Evolutionary conservation across 495 filamentous ascomycete genomes (phyloP).

Genomic region (Penicillium argentinense): DNA sequence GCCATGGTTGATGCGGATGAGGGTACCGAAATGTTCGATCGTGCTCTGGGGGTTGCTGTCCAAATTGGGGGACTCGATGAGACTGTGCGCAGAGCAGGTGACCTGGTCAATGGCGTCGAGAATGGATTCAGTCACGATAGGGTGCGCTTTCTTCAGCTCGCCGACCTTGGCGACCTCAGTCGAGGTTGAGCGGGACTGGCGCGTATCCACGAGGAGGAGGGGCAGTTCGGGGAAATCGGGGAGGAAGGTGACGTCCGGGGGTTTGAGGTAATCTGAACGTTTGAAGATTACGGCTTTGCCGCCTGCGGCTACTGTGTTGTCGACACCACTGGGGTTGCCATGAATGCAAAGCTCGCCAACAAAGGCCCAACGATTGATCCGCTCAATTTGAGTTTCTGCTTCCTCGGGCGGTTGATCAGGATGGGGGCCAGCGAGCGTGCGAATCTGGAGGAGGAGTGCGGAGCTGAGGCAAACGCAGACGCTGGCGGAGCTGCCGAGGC

Average conservation of each 20-base stretch:
- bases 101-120: constrained; percentile 82
- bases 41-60: constrained; percentile 56
- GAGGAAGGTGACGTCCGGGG: constrained; percentile 73
- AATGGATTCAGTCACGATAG: constrained; percentile 71
- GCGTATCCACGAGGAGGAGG: constrained; percentile 84
- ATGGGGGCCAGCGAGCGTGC: constrained; percentile 83
- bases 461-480: constrained; percentile 87
- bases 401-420: constrained; percentile 82
- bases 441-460: constrained; percentile 83
- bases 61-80: constrained; percentile 66
- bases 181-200: constrained; percentile 75
- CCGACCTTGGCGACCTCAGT: constrained; percentile 85
- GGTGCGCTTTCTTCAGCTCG: constrained; percentile 64
- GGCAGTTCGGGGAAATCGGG: constrained; percentile 87
- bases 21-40: constrained; percentile 71
- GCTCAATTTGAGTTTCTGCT: constrained; percentile 79
- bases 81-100: constrained; percentile 66
- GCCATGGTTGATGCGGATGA: constrained; percentile 92
- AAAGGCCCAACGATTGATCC: constrained; percentile 96
- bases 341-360: constrained; percentile 97
- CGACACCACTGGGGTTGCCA: constrained; percentile 92
- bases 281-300: constrained; percentile 93
- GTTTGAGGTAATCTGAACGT: constrained; percentile 71
- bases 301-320: constrained; percentile 93
- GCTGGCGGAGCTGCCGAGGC: constrained; percentile 89